Conservation (phyloP, 805 yeast species). For the Zygosaccharomyces bailii region DNA sequence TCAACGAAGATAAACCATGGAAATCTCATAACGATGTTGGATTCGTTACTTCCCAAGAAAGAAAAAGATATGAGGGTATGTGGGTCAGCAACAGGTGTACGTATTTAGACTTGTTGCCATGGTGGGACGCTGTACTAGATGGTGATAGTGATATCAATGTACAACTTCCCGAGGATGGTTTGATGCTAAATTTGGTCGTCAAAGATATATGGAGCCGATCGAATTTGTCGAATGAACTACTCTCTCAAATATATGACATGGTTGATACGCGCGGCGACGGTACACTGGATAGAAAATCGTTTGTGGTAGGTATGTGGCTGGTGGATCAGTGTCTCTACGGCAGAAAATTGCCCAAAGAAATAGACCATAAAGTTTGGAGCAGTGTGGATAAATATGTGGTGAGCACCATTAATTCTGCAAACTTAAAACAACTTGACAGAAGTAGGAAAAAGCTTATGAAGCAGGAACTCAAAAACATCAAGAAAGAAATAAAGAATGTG, state of each 20-base stretch:
- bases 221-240: conserved; percentile 57
- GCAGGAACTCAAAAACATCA: conserved; percentile 30
- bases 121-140: conserved; percentile 29
- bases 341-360: conserved; percentile 71
- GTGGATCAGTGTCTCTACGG: conserved; percentile 96
- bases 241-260: conserved; percentile 64
- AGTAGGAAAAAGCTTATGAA: conserved; percentile 24
- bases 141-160: conserved; percentile 11
- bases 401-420: conserved; percentile 14
- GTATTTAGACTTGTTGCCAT: conserved; percentile 43
- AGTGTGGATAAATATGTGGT: conserved; percentile 49
- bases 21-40: conserved; percentile 68
- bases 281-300: conserved; percentile 71
- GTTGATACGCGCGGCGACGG: conserved; percentile 71
- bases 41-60: conserved; percentile 57
- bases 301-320: conserved; percentile 96
- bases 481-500: conserved; percentile 31
- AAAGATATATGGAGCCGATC: conserved; percentile 79
- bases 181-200: conserved; percentile 50
- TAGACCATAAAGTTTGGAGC: conserved; percentile 73
- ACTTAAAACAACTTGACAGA: conserved; percentile 17
- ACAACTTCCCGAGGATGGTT: conserved; percentile 31
- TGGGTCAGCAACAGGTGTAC: conserved; percentile 87
- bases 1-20: conserved; percentile 93
- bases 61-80: conserved; percentile 86